Conservation (phyloP, 768 basidiomycete genomes). For the Leccinum subgranulosum region DNA sequence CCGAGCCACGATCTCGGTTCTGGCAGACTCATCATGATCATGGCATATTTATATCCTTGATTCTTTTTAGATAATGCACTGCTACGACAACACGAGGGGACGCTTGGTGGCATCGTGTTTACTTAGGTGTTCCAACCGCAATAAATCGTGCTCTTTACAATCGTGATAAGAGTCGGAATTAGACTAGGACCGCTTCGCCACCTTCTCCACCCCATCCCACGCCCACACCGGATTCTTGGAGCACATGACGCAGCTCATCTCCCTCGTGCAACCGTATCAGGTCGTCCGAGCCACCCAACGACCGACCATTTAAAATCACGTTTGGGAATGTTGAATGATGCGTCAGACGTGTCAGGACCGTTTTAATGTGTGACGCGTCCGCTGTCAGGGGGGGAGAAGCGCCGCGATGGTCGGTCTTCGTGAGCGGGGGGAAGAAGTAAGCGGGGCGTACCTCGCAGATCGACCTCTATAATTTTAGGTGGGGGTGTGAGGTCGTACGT, state of each 20-base stretch:
- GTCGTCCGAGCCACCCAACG: slow-evolving; percentile 66
- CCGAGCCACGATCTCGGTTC: neutral
- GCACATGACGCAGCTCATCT: slow-evolving; percentile 39
- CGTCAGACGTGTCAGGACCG: slow-evolving; percentile 63
- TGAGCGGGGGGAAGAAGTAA: neutral
- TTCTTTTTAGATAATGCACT: slow-evolving; percentile 4
- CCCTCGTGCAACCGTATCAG: slow-evolving; percentile 46
- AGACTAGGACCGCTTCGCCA: neutral
- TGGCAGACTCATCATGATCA: neutral
- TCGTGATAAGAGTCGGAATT: neutral
- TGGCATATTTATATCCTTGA: slow-evolving; percentile 1
- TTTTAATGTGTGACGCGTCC: slow-evolving; percentile 62
- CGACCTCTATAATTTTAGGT: slow-evolving; percentile 73
- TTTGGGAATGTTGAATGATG: slow-evolving; percentile 73
- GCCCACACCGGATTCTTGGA: slow-evolving; percentile 47
- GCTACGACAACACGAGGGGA: neutral
- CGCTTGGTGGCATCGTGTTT: neutral
- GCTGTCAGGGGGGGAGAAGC: slow-evolving; percentile 24
- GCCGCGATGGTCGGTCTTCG: neutral
- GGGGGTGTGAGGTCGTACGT: slow-evolving; percentile 58
- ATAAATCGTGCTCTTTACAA: neutral
- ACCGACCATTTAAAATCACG: slow-evolving; percentile 58
- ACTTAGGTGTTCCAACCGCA: neutral
- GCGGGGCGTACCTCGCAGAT: slow-evolving; percentile 54
- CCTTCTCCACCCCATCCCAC: slow-evolving; percentile 24